Percentiles rank a stretch among this genome's conserved stretches.
These are phyloP conservation scores for Sutorius eximius DNA, from an alignment of 1,284 basidiomycete species.

Conservation along the genomic window DNA sequence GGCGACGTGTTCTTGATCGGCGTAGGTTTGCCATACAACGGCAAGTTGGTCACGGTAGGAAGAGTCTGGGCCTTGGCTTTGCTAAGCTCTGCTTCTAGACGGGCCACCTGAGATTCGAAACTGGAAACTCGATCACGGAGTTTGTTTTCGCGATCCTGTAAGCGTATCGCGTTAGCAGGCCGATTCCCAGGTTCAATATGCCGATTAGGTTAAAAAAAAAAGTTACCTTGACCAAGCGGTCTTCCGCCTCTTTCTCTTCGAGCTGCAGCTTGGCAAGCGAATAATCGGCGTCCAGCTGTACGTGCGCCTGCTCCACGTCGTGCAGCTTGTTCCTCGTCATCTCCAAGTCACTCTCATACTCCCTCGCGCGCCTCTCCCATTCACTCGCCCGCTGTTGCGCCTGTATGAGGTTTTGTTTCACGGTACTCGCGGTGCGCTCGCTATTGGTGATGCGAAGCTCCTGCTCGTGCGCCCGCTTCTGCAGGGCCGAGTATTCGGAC, in stretches of 20 bases:
- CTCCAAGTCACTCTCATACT: constrained; percentile 63
- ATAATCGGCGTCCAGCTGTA: constrained; percentile 68
- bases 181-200: constrained; percentile 8
- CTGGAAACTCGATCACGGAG: constrained; percentile 62
- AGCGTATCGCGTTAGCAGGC: constrained; percentile 7
- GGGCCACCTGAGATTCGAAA: constrained; percentile 63
- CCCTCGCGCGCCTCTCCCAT: constrained; percentile 77
- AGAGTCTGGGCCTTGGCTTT: constrained; percentile 43
- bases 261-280: constrained; percentile 65
- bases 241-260: constrained; percentile 71
- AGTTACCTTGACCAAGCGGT: constrained; percentile 61
- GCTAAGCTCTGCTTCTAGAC: constrained; percentile 60
- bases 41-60: constrained; percentile 19
- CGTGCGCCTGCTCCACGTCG: constrained; percentile 59
- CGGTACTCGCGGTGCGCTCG: constrained; percentile 57
- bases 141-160: constrained; percentile 71
- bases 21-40: constrained; percentile 38
- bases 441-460: constrained; percentile 60
- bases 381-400: constrained; percentile 74
- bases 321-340: constrained; percentile 58
- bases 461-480: constrained; percentile 70
- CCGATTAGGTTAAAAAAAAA: constrained; percentile 19
- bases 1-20: constrained; percentile 36
- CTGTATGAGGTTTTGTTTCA: constrained; percentile 64
- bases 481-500: constrained; percentile 61